These are phyloP conservation scores for Pilasporangium apinafurcum DNA, from an alignment of 352 stramenopile species.

Conservation along the genomic window DNA sequence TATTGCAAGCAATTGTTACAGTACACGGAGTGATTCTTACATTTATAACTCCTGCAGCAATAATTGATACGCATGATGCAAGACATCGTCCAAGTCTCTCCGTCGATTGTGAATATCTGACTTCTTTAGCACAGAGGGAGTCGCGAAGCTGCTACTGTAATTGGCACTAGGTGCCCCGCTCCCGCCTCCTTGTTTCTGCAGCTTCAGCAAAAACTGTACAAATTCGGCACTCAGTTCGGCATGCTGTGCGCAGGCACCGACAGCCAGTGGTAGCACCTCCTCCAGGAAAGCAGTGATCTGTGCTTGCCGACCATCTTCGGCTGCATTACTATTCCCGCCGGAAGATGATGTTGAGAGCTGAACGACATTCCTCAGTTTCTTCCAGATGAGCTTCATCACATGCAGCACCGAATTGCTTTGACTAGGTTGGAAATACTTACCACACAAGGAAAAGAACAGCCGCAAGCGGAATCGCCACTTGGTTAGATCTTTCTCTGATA, in stretches of 20 bases:
- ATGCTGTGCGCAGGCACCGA: slow-evolving; percentile 37
- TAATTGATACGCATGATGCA: slow-evolving; percentile 24
- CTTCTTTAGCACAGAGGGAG: neutral
- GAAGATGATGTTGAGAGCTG: slow-evolving; percentile 5
- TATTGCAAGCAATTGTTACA: too few species aligned
- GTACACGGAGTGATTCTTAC: too few species aligned
- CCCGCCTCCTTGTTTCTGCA: slow-evolving; percentile 44
- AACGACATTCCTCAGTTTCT: slow-evolving; percentile 33
- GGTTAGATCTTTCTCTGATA: slow-evolving; percentile 34
- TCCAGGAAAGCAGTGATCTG: slow-evolving; percentile 27
- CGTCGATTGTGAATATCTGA: slow-evolving; percentile 1
- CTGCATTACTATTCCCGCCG: neutral
- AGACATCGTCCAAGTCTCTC: slow-evolving; percentile 22
- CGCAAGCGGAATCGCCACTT: slow-evolving; percentile 52
- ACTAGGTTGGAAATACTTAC: slow-evolving; percentile 20
- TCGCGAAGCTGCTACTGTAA: slow-evolving; percentile 8
- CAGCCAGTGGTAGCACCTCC: slow-evolving; percentile 37
- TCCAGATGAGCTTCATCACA: slow-evolving; percentile 49
- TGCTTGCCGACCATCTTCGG: slow-evolving; percentile 3
- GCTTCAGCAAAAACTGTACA: slow-evolving; percentile 59
- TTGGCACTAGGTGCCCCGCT: too few species aligned
- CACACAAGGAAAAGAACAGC: slow-evolving; percentile 47
- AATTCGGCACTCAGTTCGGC: slow-evolving; percentile 50
- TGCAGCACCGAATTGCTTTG: slow-evolving; percentile 38
- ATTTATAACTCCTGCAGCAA: slow-evolving; percentile 31